A percentile compares a stretch with the other conserved stretches of the same genome.
phyloP scores from a whole-genome alignment of 768 basidiomycete species.

The Cyclocybe aegerita region DNA sequence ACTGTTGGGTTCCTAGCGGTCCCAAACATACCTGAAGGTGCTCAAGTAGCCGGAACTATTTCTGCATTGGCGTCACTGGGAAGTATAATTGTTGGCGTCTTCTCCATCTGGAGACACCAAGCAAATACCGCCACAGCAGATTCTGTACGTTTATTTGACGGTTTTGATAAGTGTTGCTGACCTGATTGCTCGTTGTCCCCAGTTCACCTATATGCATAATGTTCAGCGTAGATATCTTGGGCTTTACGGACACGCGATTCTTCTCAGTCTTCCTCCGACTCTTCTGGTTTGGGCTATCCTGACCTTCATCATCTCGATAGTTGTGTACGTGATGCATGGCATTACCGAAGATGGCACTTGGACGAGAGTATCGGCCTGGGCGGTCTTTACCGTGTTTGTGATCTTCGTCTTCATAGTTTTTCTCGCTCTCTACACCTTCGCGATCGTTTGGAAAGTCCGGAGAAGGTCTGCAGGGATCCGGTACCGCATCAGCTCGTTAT shows the following conservation, averaged over 20 bases:
- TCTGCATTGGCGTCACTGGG: slow-evolving; percentile 53
- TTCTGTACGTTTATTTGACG: slow-evolving; percentile 32
- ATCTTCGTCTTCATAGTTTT: slow-evolving; percentile 36
- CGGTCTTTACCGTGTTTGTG: slow-evolving; percentile 38
- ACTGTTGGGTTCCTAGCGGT: slow-evolving; percentile 50
- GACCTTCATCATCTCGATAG: slow-evolving; percentile 43
- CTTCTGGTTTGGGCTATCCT: slow-evolving; percentile 57
- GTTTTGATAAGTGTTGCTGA: background rate
- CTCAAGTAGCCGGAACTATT: slow-evolving; percentile 37
- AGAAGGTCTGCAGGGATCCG: slow-evolving; percentile 23
- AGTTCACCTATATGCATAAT: slow-evolving; percentile 59
- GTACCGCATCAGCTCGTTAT: slow-evolving; percentile 14
- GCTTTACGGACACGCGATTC: slow-evolving; percentile 47
- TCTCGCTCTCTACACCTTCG: slow-evolving; percentile 46
- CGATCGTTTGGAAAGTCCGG: slow-evolving; percentile 48
- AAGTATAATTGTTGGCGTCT: slow-evolving; percentile 55
- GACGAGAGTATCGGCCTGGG: slow-evolving; percentile 35
- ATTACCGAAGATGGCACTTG: slow-evolving; percentile 19
- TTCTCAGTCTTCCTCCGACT: slow-evolving; percentile 51
- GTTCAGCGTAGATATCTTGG: slow-evolving; percentile 44
- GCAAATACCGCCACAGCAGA: slow-evolving; percentile 41
- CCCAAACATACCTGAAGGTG: slow-evolving; percentile 35
- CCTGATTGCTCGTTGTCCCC: background rate
- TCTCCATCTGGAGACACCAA: slow-evolving; percentile 58
- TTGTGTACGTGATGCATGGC: slow-evolving; percentile 43